Base-by-base conservation (phyloP, 805 yeast genomes). In the Saccharomycopsis javanensis region DNA sequence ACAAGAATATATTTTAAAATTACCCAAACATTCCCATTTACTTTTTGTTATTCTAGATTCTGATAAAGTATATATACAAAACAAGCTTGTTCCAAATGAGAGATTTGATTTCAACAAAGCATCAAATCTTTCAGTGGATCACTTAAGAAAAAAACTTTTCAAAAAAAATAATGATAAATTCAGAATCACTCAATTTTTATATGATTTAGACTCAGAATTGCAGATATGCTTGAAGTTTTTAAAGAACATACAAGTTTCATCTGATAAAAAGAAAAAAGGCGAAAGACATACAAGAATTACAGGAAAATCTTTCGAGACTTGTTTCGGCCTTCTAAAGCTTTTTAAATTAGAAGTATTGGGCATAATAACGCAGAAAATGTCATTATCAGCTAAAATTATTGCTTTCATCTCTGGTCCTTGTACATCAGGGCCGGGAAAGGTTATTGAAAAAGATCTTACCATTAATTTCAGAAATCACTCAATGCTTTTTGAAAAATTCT, bases 11-110 rank as follows among this genome's bases (percentile, higher is more conserved):
- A 71, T 81, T 60, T 69, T 77, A 50, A 70, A 76, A 61, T 76
- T 80, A 63, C 85, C 85, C 2, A 81, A 81, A 7, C 80, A 82
- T 57, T 75, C 83, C 1, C 69, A 80, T 57, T 71, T 81, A 57
- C 83, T 84, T 45, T 70, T 81, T 63, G 71, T 81, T 62, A 78
- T 85, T 7, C 81, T 71, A 62, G 85, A 82, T 55, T 37, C 54
- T 2, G 25, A 23, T 15, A 46, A 20, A n/a, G 34, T 57, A 10
- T 27, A n/a, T 5, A 33, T 38, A 23, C 27, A 57, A 25, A 54
- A 55, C 11, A 11, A 51, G 11, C 46, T 27, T 30, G 6, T 38
- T n/a, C 53, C 13, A 10, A 33, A 16, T 2, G 7, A 23, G 6
- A 27, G 25, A 25, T 2, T n/a, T 11, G 8, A 10, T 33, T 45